Base-by-base conservation (phyloP, 495 filamentous ascomycete species). In the Penicillium daleae region DNA sequence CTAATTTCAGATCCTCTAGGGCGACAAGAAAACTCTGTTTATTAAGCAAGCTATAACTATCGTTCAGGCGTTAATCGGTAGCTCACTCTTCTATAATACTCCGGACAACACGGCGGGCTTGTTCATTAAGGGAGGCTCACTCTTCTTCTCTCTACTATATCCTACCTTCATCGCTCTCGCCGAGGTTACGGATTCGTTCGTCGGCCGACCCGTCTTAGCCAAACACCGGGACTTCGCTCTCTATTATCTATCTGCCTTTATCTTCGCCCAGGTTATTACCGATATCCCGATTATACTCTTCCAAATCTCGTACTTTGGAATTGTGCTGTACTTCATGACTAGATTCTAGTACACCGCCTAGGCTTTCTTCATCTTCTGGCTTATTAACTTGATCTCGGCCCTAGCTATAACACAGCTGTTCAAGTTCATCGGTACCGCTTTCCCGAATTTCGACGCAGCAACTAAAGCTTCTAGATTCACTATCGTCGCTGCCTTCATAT, bases 151-250 rank as follows among this genome's bases (percentile, higher is more conserved):
- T 50, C 65, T 92, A 3, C 73, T 93, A 22, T 92, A 91, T 73
- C 88, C 89, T 65, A 82, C 82, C 42, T 79, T 92, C 50, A 75
- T 90, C 9, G 85, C 89, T n/a, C 76, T 92, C 40, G 78, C 87
- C 3, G 90, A 92, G 66, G 79, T 91, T 24, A 89, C 84, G 27
- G 79, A 86, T 39, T 86, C 88, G 0, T 91, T 91, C 67, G 75
- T 79, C 15, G 82, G 84, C 0, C 83, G 89, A 21, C 89, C 86
- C 1, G 86, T 93, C 37, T 72, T 92, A 15, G 80, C 87, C 57
- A 91, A 92, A 61, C 90, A 93, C 73, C 87, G 87, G 66, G 77
- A 79, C 21, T 92, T 90, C 70, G 86, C 86, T 24, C 85, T 91
- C 64, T 89, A 88, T 70, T 83, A 88, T 17, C 90, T 89, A 12